These are phyloP conservation scores for Aspergillus tamarii DNA, from an alignment of 2,329 filamentous ascomycete species.

Conservation along the genomic window DNA sequence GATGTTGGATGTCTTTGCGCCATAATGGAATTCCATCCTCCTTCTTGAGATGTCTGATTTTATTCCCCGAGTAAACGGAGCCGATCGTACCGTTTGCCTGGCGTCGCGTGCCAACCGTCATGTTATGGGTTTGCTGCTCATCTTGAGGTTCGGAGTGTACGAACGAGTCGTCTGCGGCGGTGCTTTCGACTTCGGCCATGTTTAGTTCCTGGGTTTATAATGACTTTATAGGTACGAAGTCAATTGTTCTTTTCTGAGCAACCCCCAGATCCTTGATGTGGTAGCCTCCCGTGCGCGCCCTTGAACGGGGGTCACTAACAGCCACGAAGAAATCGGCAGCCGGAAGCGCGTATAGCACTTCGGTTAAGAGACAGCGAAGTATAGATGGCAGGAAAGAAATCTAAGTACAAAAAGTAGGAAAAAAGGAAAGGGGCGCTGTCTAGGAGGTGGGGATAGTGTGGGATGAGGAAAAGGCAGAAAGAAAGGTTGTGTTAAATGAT, in stretches of 20 bases:
- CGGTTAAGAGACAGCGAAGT: neutral
- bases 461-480: neutral
- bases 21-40: conserved; percentile 68
- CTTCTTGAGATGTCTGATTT: conserved; percentile 69
- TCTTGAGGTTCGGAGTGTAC: conserved; percentile 40
- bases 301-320: neutral
- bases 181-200: conserved; percentile 41
- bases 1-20: conserved; percentile 69
- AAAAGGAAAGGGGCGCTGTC: neutral
- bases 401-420: neutral
- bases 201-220: conserved; percentile 5
- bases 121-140: conserved; percentile 40
- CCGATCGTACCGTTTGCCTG: conserved; percentile 68
- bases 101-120: conserved; percentile 56
- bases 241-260: neutral
- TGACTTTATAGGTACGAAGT: neutral
- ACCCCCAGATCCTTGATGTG: neutral
- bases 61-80: conserved; percentile 69
- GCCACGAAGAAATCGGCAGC: conserved; percentile 9
- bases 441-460: neutral
- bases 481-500: neutral
- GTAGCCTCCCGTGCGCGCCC: conserved; percentile 1
- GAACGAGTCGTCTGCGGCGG: conserved; percentile 40
- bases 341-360: conserved; percentile 1
- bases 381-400: neutral